Conservation (phyloP, 345 rosid species). For the Rhizophora mangle region DNA sequence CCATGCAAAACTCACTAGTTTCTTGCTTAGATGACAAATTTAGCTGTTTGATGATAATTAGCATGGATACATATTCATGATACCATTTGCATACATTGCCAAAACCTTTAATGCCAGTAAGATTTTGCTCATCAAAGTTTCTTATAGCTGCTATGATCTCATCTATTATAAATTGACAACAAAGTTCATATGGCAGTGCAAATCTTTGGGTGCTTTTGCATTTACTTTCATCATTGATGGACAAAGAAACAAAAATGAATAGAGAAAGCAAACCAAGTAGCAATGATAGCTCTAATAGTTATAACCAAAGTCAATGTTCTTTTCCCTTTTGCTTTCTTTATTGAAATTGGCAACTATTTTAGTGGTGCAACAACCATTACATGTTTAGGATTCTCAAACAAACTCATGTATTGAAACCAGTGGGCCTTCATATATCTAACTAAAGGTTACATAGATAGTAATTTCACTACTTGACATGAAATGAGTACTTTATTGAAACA, state of each 20-base stretch:
- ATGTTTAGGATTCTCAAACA: too few relatives aligned
- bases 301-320: not conserved
- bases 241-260: conserved; percentile 13
- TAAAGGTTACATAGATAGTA: too few relatives aligned
- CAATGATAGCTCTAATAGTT: not conserved
- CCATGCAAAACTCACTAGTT: conserved; percentile 33
- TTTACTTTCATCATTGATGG: not conserved
- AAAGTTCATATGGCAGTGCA: conserved; percentile 21
- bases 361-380: not conserved
- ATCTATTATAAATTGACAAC: conserved; percentile 28
- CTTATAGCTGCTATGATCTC: conserved; percentile 31
- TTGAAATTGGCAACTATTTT: not conserved
- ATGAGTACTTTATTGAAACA: too few relatives aligned
- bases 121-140: conserved; percentile 16
- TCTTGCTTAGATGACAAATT: conserved; percentile 36
- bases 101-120: conserved; percentile 36
- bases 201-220: not conserved
- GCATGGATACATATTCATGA: conserved; percentile 10
- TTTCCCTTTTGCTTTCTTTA: too few relatives aligned
- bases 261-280: not conserved
- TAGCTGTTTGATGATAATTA: conserved; percentile 37
- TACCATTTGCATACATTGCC: conserved; percentile 35
- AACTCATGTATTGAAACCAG: too few relatives aligned
- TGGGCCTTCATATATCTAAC: too few relatives aligned
- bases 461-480: too few relatives aligned